phyloP scores from a whole-genome alignment of 2,329 filamentous ascomycete species.

The Fusarium equiseti region DNA sequence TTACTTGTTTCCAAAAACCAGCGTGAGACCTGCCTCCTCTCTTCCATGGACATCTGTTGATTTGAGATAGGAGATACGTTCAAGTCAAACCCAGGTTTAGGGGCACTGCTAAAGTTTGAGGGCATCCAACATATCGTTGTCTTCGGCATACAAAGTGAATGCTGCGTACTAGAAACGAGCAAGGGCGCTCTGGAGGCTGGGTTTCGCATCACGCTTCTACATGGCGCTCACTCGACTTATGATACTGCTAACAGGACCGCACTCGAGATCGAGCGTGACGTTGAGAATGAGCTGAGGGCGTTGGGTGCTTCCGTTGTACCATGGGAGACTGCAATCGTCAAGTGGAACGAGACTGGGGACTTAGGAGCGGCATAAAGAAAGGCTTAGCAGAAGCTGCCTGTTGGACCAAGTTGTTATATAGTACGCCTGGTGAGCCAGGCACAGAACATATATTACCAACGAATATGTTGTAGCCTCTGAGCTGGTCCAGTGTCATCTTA shows the following conservation, averaged over 20 bases:
- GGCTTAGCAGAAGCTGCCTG: not conserved
- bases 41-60: not conserved
- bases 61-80: slow-evolving; percentile 18
- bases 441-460: not conserved
- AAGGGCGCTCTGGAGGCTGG: slow-evolving; percentile 29
- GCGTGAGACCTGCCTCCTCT: slow-evolving; percentile 1
- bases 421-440: not conserved
- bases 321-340: slow-evolving; percentile 5
- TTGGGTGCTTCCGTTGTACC: slow-evolving; percentile 6
- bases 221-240: slow-evolving; percentile 32
- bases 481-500: not conserved
- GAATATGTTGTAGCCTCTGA: not conserved
- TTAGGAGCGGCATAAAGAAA: not conserved
- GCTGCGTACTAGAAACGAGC: slow-evolving; percentile 27
- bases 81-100: slow-evolving; percentile 17
- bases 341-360: slow-evolving; percentile 1
- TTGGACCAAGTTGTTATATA: not conserved
- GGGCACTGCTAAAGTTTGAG: not conserved
- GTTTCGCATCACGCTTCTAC: slow-evolving; percentile 20
- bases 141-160: slow-evolving; percentile 33
- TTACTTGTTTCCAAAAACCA: slow-evolving; percentile 13
- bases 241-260: slow-evolving; percentile 3
- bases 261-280: slow-evolving; percentile 7
- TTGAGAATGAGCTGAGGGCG: slow-evolving; percentile 10
- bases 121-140: slow-evolving; percentile 19